phyloP scores from a whole-genome alignment of 768 basidiomycete genomes.

The Podaxis pistillaris region DNA sequence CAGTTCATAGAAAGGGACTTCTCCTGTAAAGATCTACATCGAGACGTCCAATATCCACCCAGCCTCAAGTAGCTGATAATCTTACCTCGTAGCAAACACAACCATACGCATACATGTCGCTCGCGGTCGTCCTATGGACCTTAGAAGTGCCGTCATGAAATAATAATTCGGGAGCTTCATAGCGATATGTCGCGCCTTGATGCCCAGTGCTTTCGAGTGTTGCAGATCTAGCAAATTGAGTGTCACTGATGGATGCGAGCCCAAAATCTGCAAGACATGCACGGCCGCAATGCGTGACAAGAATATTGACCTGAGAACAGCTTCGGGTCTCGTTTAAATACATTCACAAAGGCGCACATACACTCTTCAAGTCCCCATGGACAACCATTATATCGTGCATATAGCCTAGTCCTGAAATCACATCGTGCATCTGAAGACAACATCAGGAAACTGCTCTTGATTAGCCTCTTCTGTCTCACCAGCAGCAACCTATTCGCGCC shows the following conservation, averaged over 20 bases:
- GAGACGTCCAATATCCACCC: too few relatives aligned
- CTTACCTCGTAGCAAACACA: conserved; percentile 17
- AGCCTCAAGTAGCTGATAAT: neutral
- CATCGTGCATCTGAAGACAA: neutral
- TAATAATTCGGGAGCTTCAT: conserved; percentile 14
- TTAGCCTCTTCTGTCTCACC: neutral
- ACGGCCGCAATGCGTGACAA: neutral
- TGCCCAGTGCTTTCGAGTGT: conserved; percentile 5
- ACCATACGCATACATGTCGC: conserved; percentile 14
- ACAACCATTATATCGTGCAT: conserved; percentile 1
- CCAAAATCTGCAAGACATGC: conserved; percentile 13
- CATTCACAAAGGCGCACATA: neutral
- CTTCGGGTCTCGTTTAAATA: neutral
- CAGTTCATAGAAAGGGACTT: conserved; percentile 20
- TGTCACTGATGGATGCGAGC: conserved; percentile 7
- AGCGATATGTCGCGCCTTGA: conserved; percentile 15
- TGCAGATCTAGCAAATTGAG: conserved; percentile 2
- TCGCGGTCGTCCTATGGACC: neutral
- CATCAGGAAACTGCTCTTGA: rapidly evolving
- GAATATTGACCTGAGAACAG: neutral
- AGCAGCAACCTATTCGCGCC: neutral
- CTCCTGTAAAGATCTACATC: conserved; percentile 16
- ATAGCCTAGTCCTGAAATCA: neutral
- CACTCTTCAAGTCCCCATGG: conserved; percentile 13
- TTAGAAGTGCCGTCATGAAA: neutral